Percentiles rank a stretch among this genome's conserved stretches.
Evolutionary conservation across 257 asterid species (phyloP).

Genomic region (Nyctanthes arbortristis): DNA sequence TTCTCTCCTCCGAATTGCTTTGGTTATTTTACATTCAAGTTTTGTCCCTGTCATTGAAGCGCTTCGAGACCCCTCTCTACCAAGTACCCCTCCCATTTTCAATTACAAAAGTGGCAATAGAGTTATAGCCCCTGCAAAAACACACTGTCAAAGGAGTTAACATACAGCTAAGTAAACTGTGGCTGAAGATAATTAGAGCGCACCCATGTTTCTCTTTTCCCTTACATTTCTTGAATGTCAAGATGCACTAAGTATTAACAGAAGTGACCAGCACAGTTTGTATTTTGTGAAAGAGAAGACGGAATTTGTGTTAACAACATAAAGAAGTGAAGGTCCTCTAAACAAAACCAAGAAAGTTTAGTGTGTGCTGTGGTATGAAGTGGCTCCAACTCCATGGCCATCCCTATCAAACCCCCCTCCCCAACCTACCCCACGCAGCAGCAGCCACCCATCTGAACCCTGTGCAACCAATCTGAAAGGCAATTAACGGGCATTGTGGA

Average conservation of each 20-base stretch:
- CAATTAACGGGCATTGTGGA: background rate
- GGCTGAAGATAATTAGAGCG: background rate
- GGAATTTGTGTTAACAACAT: constrained; percentile 5
- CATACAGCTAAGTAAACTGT: background rate
- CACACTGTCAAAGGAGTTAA: background rate
- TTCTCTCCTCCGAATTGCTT: constrained; percentile 69
- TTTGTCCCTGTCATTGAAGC: constrained; percentile 59
- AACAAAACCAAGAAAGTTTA: background rate
- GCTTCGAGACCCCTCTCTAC: constrained; percentile 50
- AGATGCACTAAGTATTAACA: too few relatives aligned
- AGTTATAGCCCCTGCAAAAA: constrained; percentile 14
- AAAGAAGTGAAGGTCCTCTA: background rate
- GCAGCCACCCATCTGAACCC: background rate
- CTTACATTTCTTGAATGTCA: too few relatives aligned
- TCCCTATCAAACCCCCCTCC: background rate
- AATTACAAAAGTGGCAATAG: constrained; percentile 10
- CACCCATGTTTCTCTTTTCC: constrained; percentile 4
- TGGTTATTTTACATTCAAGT: constrained; percentile 68
- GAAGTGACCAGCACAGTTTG: too few relatives aligned
- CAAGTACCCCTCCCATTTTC: constrained; percentile 69
- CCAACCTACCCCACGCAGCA: background rate
- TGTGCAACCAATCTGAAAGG: background rate
- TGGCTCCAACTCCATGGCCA: background rate
- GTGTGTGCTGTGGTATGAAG: background rate
- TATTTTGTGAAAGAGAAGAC: constrained; percentile 1